Evolutionary conservation across 345 rosid genomes (phyloP).

Genomic region (Pugionium dolabratum): DNA sequence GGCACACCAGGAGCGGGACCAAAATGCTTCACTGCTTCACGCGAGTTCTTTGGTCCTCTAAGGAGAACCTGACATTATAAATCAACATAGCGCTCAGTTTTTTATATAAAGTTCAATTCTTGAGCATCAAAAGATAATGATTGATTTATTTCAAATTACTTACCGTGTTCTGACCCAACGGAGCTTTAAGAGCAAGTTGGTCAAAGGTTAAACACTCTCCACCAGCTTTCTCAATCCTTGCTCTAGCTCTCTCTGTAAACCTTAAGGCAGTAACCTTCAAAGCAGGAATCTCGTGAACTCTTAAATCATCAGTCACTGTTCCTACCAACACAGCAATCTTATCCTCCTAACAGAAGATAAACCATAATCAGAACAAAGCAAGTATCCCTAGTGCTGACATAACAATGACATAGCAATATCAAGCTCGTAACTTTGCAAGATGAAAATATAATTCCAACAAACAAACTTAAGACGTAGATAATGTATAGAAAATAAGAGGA

Average conservation of each 20-base stretch:
- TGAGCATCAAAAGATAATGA: background rate
- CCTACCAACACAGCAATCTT: conserved; percentile 89
- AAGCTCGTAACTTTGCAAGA: no score
- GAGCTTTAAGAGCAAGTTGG: conserved; percentile 66
- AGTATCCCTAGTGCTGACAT: no score
- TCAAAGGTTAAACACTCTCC: no score
- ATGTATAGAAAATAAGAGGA: no score
- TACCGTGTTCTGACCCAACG: conserved; percentile 97
- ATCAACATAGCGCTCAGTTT: conserved; percentile 55
- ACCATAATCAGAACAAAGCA: background rate
- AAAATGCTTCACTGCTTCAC: no score
- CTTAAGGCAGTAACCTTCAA: conserved; percentile 80
- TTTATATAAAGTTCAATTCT: background rate
- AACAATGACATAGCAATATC: background rate
- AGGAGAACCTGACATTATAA: no score
- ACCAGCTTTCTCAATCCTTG: conserved; percentile 69
- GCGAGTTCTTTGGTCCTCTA: no score
- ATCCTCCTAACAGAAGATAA: conserved; percentile 50
- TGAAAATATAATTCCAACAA: background rate
- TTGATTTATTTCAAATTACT: background rate
- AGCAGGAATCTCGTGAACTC: conserved; percentile 52
- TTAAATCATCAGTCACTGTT: conserved; percentile 66
- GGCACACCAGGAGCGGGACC: conserved; percentile 97
- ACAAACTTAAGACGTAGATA: no score
- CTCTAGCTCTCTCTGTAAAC: conserved; percentile 87